These are phyloP conservation scores for Paradendryphiella salina DNA, from an alignment of 2,329 filamentous ascomycete species.

Conservation along the genomic window DNA sequence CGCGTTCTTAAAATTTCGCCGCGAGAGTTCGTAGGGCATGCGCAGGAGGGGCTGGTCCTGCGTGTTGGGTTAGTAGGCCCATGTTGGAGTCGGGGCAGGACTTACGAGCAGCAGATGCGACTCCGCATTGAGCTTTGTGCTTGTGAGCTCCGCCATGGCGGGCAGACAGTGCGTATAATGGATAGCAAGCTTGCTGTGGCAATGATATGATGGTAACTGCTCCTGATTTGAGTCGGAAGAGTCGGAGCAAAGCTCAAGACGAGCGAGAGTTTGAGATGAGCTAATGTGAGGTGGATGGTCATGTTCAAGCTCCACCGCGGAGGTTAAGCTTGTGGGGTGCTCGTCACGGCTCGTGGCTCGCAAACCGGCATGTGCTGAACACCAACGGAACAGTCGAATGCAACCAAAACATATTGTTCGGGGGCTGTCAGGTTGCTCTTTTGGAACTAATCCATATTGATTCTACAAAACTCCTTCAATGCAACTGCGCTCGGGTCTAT, in stretches of 20 bases:
- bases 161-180: conserved; percentile 2
- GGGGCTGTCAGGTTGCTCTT: not conserved
- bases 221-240: not conserved
- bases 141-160: conserved; percentile 53
- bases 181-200: not conserved
- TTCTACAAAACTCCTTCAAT: too few species aligned
- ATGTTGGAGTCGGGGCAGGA: not conserved
- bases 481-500: too few species aligned
- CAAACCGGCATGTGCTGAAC: conserved; percentile 19
- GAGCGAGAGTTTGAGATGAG: not conserved
- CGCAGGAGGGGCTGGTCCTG: conserved; percentile 94
- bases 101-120: conserved; percentile 74
- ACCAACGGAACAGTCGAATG: not conserved
- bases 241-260: not conserved
- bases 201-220: not conserved
- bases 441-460: too few species aligned
- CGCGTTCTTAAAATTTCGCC: conserved; percentile 89
- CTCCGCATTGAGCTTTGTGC: conserved; percentile 71
- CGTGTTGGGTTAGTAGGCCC: not conserved
- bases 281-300: conserved; percentile 1
- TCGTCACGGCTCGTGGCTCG: conserved; percentile 28
- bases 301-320: conserved; percentile 15
- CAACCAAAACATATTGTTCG: not conserved
- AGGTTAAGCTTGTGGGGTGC: conserved; percentile 25
- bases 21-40: conserved; percentile 86